Evolutionary conservation across 768 basidiomycete species (phyloP).

Genomic region (Pleurotus djamor): DNA sequence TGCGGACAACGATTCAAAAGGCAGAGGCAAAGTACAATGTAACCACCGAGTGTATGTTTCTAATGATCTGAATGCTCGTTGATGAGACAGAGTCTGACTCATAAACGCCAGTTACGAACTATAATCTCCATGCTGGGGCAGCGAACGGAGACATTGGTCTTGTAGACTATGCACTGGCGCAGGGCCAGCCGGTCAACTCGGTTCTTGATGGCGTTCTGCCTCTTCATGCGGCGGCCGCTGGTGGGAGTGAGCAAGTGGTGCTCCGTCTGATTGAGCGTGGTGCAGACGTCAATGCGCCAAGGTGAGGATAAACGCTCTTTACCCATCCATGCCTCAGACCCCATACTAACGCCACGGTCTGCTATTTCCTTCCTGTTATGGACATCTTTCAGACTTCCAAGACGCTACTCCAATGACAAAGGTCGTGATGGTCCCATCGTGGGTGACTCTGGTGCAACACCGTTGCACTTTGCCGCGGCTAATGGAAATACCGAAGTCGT

Average conservation of each 20-base stretch:
- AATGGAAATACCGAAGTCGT: constrained; percentile 86
- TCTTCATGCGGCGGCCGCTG: constrained; percentile 91
- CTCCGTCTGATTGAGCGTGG: constrained; percentile 87
- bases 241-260: constrained; percentile 87
- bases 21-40: constrained; percentile 59
- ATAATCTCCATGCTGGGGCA: constrained; percentile 76
- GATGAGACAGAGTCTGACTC: constrained; percentile 10
- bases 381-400: constrained; percentile 50
- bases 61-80: neutral
- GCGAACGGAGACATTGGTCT: constrained; percentile 88
- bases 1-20: constrained; percentile 43
- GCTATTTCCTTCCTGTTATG: neutral
- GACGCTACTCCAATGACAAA: constrained; percentile 71
- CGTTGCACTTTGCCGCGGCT: constrained; percentile 95
- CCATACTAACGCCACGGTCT: constrained; percentile 9
- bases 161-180: constrained; percentile 87
- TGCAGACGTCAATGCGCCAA: constrained; percentile 97
- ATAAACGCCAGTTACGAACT: constrained; percentile 56
- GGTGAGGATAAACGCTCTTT: constrained; percentile 43
- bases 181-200: constrained; percentile 96
- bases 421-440: constrained; percentile 71
- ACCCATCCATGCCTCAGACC: constrained; percentile 7
- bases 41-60: constrained; percentile 50
- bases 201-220: constrained; percentile 97
- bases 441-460: constrained; percentile 86